These are phyloP conservation scores for Aotearoamyces nothofagi DNA, from an alignment of 2,329 filamentous ascomycete species.

Conservation along the genomic window DNA sequence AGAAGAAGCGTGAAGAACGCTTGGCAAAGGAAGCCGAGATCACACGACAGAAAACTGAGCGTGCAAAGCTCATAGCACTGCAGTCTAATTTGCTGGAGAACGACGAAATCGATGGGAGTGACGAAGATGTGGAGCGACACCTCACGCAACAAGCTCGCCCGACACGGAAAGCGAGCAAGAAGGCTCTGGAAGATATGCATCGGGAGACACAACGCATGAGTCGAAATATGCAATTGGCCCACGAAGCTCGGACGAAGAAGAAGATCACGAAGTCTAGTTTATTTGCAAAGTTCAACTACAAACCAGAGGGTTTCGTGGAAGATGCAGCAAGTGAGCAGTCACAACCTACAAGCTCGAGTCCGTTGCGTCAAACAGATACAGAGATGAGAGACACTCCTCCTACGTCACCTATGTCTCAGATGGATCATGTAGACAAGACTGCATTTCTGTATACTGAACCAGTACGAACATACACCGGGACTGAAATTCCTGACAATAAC, in stretches of 20 bases:
- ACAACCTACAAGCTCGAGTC: conserved; percentile 38
- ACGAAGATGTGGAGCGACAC: conserved; percentile 46
- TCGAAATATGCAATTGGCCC: conserved; percentile 78
- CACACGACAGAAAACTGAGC: conserved; percentile 25
- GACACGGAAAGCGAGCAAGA: conserved; percentile 80
- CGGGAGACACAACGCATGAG: conserved; percentile 85
- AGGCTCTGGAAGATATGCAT: conserved; percentile 87
- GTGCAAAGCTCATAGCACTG: conserved; percentile 25
- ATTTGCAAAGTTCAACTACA: conserved; percentile 72
- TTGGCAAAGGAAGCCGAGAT: conserved; percentile 48
- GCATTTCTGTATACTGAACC: conserved; percentile 1
- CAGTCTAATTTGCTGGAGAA: conserved; percentile 33
- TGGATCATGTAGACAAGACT: conserved; percentile 16
- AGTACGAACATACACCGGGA: background rate
- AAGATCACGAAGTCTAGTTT: conserved; percentile 74
- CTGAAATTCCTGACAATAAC: background rate
- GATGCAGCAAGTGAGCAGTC: conserved; percentile 18
- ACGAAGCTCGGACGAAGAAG: conserved; percentile 82
- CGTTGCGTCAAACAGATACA: conserved; percentile 30
- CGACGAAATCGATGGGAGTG: conserved; percentile 40
- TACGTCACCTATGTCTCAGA: conserved; percentile 43
- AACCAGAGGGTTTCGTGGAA: conserved; percentile 21
- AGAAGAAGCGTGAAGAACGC: conserved; percentile 57
- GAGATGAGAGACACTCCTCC: conserved; percentile 51
- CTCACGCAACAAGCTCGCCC: conserved; percentile 57